A percentile compares a stretch with the other conserved stretches of the same genome.
These are phyloP conservation scores for Pythium utonaiense DNA, from an alignment of 352 stramenopile species.

Conservation along the genomic window DNA sequence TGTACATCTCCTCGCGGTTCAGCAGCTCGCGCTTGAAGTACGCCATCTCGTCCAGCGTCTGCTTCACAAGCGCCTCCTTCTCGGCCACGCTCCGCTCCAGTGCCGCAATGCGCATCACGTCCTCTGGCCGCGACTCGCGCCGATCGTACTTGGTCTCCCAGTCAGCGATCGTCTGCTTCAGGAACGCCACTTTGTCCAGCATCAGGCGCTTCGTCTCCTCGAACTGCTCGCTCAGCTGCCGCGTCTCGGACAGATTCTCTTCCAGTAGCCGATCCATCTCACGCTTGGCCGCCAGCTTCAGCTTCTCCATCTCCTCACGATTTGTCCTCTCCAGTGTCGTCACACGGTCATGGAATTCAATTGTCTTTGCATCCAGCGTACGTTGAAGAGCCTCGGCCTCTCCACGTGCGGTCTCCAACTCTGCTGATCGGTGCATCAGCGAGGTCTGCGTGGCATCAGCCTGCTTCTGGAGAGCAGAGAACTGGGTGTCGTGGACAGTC, in stretches of 20 bases:
- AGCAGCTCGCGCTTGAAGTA: constrained; percentile 91
- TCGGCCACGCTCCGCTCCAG: constrained; percentile 61
- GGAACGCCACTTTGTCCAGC: constrained; percentile 41
- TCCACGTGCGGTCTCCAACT: constrained; percentile 27
- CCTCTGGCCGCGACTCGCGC: constrained; percentile 69
- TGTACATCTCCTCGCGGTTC: constrained; percentile 93
- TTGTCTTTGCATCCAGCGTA: constrained; percentile 32
- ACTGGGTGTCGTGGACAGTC: constrained; percentile 25
- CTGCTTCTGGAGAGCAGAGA: constrained; percentile 23
- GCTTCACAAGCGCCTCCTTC: constrained; percentile 63
- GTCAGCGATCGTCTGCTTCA: constrained; percentile 39
- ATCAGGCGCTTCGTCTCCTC: constrained; percentile 54
- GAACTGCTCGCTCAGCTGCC: constrained; percentile 68
- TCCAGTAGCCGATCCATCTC: constrained; percentile 69
- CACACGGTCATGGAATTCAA: constrained; percentile 34
- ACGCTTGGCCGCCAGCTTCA: constrained; percentile 52
- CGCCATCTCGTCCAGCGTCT: constrained; percentile 87
- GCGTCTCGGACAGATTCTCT: constrained; percentile 63
- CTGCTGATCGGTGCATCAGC: constrained; percentile 29
- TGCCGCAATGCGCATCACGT: constrained; percentile 73
- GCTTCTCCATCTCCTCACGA: constrained; percentile 45
- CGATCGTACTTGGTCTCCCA: constrained; percentile 59
- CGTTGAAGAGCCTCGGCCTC: constrained; percentile 29
- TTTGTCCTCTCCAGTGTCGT: constrained; percentile 31
- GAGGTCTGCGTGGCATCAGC: constrained; percentile 23